Evolutionary conservation across 345 rosid genomes (phyloP).

Genomic region (Rhizophora apiculata): DNA sequence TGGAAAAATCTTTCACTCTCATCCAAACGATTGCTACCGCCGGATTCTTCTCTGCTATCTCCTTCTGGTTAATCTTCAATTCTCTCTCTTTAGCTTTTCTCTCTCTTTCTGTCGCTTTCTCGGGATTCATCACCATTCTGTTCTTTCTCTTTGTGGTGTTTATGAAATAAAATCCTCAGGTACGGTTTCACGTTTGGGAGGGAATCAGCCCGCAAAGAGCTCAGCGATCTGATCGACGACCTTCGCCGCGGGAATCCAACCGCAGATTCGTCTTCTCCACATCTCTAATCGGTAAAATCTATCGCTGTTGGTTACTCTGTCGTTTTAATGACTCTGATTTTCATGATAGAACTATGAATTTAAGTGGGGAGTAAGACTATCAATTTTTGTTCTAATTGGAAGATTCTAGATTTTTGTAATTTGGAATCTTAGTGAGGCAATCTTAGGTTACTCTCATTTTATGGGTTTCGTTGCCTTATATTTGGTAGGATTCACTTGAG

Average conservation of each 20-base stretch:
- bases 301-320: not conserved
- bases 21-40: conserved; percentile 74
- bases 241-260: conserved; percentile 54
- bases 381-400: too few relatives aligned
- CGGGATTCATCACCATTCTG: not conserved
- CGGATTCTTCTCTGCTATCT: conserved; percentile 78
- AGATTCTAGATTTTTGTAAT: too few relatives aligned
- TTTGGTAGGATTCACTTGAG: too few relatives aligned
- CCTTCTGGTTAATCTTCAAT: conserved; percentile 47
- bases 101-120: not conserved
- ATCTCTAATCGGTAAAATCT: conserved; percentile 28
- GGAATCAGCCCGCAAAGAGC: conserved; percentile 85
- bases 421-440: too few relatives aligned
- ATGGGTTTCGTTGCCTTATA: too few relatives aligned
- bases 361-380: too few relatives aligned
- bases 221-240: conserved; percentile 65
- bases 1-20: conserved; percentile 64
- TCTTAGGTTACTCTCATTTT: too few relatives aligned
- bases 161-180: conserved; percentile 31
- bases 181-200: conserved; percentile 95
- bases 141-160: not conserved
- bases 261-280: conserved; percentile 30
- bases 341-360: too few relatives aligned
- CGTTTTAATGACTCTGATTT: not conserved
- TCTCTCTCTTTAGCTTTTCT: not conserved